Base-by-base conservation (phyloP, 2,329 filamentous ascomycete species). In the Aphanocladium album region DNA sequence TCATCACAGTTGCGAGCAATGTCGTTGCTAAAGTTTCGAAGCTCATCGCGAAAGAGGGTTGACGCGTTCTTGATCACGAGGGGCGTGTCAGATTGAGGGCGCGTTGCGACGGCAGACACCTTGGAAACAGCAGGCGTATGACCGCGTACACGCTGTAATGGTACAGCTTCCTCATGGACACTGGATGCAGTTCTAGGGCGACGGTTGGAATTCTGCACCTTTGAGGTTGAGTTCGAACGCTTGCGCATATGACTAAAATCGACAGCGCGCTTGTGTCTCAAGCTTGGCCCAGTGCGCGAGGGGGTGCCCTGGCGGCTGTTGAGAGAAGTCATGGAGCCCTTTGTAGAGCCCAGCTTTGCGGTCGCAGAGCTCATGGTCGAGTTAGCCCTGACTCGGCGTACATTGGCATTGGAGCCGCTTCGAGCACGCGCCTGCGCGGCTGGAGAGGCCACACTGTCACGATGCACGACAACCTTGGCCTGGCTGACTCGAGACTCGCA, bases 1-100 rank as follows among this genome's bases (percentile, higher is more conserved):
- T 95, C 90, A 69, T 98, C 93, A 69, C 93, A 96, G 62, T 95
- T 90, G 73, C 91, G 91, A 54, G 91, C 91, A 63, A 97, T 87
- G 67, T 91, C 91, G 67, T 84, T 85, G 67, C 91, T 96, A 61
- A 96, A 89, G 67, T 93, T 88, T 7, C 91, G 83, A 58, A 95
- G 83, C 70, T 96, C 93, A 62, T 92, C 91, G 66, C 85, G 87
- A 67, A 81, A 74, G 45, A 76, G 67, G 54, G 72, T 62, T n/a
- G 74, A 73, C 49, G 67, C 70, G 64, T 68, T 68, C 17, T 66
- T 67, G 39, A 66, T 47, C 49, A 55, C 61, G 16, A 61, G 68
- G 8, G 62, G 67, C 9, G 66, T 67, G 23, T 64, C 62, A 37
- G 69, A 66, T 64, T 70, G 67, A 58, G 68, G 62, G 64, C 65